phyloP scores from a whole-genome alignment of 805 yeast genomes.

The Barnettozyma botsteinii region DNA sequence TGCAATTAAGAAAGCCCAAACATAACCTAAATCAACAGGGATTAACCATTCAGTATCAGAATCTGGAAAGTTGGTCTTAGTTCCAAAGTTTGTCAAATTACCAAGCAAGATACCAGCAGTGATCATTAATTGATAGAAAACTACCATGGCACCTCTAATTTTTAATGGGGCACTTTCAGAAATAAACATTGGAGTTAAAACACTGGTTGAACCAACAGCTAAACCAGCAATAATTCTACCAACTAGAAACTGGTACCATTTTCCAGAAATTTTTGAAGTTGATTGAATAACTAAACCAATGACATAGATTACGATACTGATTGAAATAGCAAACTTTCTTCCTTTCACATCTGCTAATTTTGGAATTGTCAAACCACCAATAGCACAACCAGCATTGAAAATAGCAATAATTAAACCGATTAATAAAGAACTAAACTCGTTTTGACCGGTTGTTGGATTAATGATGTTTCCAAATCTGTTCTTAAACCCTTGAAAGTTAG shows the following conservation, averaged over 20 bases:
- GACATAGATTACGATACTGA: constrained; percentile 49
- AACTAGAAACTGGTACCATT: constrained; percentile 59
- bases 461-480: constrained; percentile 43
- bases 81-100: constrained; percentile 61
- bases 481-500: constrained; percentile 54
- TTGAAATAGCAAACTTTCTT: constrained; percentile 50
- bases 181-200: constrained; percentile 69
- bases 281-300: constrained; percentile 60
- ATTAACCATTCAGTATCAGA: constrained; percentile 67
- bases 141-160: constrained; percentile 68
- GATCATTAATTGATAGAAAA: constrained; percentile 63
- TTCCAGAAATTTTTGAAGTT: constrained; percentile 32
- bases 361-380: constrained; percentile 57
- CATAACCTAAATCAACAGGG: constrained; percentile 48
- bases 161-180: constrained; percentile 64
- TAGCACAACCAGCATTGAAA: constrained; percentile 65
- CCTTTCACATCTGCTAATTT: constrained; percentile 55
- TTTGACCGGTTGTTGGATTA: constrained; percentile 32
- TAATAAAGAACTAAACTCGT: constrained; percentile 39
- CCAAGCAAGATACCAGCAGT: constrained; percentile 70
- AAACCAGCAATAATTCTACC: constrained; percentile 67
- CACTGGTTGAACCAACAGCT: constrained; percentile 73
- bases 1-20: constrained; percentile 30
- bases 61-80: constrained; percentile 29
- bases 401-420: constrained; percentile 49